Conservation (phyloP, 2,329 filamentous ascomycete species). For the Cytospora paraplurivora region DNA sequence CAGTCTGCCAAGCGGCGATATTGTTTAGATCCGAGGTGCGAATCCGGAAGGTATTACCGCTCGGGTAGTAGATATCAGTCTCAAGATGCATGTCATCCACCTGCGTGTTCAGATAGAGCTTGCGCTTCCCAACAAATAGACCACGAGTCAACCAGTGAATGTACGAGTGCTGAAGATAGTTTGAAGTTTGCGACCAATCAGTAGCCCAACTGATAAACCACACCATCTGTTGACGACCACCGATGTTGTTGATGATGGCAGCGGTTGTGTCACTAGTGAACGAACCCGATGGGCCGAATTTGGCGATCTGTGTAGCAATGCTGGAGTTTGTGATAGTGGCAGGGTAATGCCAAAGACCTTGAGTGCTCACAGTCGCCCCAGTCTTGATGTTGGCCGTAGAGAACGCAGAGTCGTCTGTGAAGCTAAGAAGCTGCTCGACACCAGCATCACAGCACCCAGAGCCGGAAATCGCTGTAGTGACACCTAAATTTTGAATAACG, state of each 20-base stretch:
- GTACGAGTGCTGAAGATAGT: conserved; percentile 62
- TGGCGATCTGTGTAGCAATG: conserved; percentile 56
- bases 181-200: conserved; percentile 52
- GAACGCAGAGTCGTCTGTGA: conserved; percentile 57
- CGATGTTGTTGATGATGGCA: conserved; percentile 61
- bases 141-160: conserved; percentile 65
- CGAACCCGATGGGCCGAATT: conserved; percentile 49
- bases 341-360: conserved; percentile 61
- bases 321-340: conserved; percentile 55
- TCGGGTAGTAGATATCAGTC: conserved; percentile 51
- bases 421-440: conserved; percentile 54
- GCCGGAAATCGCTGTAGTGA: conserved; percentile 31
- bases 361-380: conserved; percentile 49
- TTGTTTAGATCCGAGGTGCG: conserved; percentile 49
- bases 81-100: conserved; percentile 65
- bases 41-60: conserved; percentile 52
- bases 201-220: conserved; percentile 58
- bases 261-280: conserved; percentile 48
- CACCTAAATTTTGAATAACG: conserved; percentile 23
- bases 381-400: conserved; percentile 56
- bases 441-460: conserved; percentile 50
- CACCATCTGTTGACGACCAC: conserved; percentile 61
- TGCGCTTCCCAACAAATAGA: conserved; percentile 57
- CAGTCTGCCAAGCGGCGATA: conserved; percentile 46
- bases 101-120: conserved; percentile 57